Evolutionary conservation across 805 yeast genomes (phyloP), one percentile per base, ranked within the genome.

Genomic region (Cyberlindnera nakhonratchasimensis): DNA sequence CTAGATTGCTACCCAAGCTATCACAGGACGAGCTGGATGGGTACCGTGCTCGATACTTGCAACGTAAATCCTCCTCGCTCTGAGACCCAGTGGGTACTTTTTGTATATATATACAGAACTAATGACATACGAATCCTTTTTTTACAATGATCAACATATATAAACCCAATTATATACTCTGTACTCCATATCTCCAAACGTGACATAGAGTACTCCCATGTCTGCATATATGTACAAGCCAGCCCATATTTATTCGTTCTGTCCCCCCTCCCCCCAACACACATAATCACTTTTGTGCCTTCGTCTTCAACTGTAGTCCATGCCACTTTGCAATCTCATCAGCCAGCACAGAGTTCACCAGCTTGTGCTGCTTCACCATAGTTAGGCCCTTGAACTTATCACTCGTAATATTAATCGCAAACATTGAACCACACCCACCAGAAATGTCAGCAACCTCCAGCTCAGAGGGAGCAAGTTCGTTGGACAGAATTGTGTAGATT

Each of bases 371-470:
- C 59, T 89, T 90, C 51, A 93, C 73, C 80, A 87, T 87, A 2
- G 86, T 69, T 33, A 86, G 58, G 0, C 96, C 96, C 53, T 84
- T 79, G 65, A 93, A 93, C 55, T 77, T 68, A 2, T 70, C 71
- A 40, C 93, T 80, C 34, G 80, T 84, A 14, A 93, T 76, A 45
- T 72, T 67, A 38, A 93, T 91, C 36, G 96, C 88, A 66, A 88
- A 93, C 99, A 93, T 93, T 6, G 97, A 89, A 1, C 99, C 99
- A 65, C 99, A 93, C 1, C 99, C 99, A 16, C 91, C 98, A 21
- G 93, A 82, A 8, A 91, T 80, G 59, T 91, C 98, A 50, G 72
- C 70, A 6, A 91, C 97, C 21, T 72, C 70, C 34, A 90, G 66
- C 26, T 63, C 64, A 23, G 65, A 61, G 2, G 99, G 97, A 6